These are phyloP conservation scores for Plectosphaerella cucumerina DNA, from an alignment of 2,329 filamentous ascomycete genomes.

Conservation along the genomic window DNA sequence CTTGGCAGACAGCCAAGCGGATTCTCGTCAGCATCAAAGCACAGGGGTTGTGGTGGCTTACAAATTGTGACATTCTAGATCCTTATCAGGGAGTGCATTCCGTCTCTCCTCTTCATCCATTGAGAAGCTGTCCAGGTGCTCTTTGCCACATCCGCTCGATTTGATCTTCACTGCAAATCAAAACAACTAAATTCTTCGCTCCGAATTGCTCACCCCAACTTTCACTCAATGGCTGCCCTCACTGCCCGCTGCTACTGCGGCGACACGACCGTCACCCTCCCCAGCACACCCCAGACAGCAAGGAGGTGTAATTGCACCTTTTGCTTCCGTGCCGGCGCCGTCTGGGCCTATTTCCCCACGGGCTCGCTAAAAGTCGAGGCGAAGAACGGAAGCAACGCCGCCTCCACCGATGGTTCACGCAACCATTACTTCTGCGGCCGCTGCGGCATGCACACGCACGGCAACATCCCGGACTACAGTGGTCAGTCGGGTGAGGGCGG, in stretches of 20 bases:
- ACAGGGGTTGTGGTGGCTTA: no score
- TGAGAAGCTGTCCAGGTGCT: no score
- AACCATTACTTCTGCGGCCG: not conserved
- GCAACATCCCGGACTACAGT: not conserved
- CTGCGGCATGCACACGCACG: not conserved
- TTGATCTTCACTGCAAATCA: no score
- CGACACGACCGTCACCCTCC: not conserved
- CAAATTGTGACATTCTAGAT: no score
- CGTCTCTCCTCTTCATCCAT: no score
- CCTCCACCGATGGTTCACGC: not conserved
- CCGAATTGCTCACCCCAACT: no score
- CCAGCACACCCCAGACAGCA: not conserved
- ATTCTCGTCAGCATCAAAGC: no score
- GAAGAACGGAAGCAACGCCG: not conserved
- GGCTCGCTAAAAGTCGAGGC: not conserved
- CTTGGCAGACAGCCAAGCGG: no score
- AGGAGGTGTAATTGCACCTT: not conserved
- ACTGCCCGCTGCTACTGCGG: not conserved
- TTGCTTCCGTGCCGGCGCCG: not conserved
- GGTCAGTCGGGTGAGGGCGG: not conserved
- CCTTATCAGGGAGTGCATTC: no score
- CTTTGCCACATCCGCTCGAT: no score
- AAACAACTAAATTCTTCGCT: no score
- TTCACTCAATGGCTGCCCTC: no score
- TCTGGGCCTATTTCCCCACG: not conserved